Percentiles rank a stretch among this genome's conserved stretches.
These are phyloP conservation scores for Cylindrodendrum hubeiense DNA, from an alignment of 2,329 filamentous ascomycete genomes.

Conservation along the genomic window DNA sequence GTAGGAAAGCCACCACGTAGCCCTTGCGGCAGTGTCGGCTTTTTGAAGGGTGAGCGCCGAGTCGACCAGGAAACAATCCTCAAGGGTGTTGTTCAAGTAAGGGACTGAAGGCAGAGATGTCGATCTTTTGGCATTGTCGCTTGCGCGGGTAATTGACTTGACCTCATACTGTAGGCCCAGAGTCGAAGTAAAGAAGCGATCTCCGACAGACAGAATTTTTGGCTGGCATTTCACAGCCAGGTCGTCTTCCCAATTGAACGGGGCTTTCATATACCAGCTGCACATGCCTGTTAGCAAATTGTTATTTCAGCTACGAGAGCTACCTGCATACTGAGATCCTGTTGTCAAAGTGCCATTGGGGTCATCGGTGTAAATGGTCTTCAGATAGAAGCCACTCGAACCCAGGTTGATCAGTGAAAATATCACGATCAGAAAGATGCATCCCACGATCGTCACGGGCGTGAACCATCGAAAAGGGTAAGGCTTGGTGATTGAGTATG, in stretches of 20 bases:
- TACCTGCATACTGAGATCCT: not conserved
- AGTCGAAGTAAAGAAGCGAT: slow-evolving; percentile 24
- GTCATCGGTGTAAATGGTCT: slow-evolving; percentile 22
- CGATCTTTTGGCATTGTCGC: not conserved
- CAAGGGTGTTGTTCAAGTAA: slow-evolving; percentile 22
- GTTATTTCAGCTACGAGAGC: no score
- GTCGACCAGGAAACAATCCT: slow-evolving; percentile 15
- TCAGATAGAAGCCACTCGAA: slow-evolving; percentile 27
- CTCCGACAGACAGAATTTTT: slow-evolving; percentile 26
- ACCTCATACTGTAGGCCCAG: slow-evolving; percentile 23
- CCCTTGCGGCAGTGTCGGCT: not conserved
- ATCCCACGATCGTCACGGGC: slow-evolving; percentile 1
- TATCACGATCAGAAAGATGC: not conserved
- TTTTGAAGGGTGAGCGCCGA: slow-evolving; percentile 12
- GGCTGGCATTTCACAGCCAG: slow-evolving; percentile 23
- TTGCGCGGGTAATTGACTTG: slow-evolving; percentile 4
- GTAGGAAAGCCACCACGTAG: slow-evolving; percentile 28
- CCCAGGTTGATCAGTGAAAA: slow-evolving; percentile 31
- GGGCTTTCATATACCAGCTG: slow-evolving; percentile 32
- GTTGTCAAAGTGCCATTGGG: slow-evolving; percentile 15
- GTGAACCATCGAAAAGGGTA: slow-evolving; percentile 34
- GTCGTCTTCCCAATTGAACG: slow-evolving; percentile 24
- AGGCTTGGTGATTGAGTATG: slow-evolving; percentile 19
- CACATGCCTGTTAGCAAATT: not conserved
- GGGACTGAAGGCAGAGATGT: slow-evolving; percentile 14